phyloP scores from a whole-genome alignment of 2,329 filamentous ascomycete genomes.

The Fusarium sp. region DNA sequence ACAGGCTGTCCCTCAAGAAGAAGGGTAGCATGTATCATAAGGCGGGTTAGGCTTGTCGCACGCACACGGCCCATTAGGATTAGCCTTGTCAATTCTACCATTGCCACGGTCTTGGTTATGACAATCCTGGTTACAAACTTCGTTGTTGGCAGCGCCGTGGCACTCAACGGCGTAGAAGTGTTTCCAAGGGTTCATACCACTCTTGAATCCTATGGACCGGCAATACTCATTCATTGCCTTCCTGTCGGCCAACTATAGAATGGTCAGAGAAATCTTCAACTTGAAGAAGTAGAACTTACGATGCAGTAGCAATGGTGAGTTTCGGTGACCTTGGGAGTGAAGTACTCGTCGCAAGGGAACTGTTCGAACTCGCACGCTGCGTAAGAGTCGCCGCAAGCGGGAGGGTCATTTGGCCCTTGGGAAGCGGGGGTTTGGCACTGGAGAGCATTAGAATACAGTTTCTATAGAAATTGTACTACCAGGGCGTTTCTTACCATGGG shows the following conservation, averaged over 20 bases:
- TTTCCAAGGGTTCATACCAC: background rate
- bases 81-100: background rate
- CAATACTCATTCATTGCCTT: background rate
- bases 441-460: fast-evolving
- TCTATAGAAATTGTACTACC: fast-evolving
- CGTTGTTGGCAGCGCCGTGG: background rate
- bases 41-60: background rate
- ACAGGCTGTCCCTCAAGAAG: background rate
- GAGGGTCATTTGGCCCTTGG: background rate
- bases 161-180: background rate
- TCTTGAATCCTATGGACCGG: background rate
- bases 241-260: background rate
- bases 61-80: background rate
- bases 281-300: fast-evolving
- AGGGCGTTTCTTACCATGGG: background rate
- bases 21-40: background rate
- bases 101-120: background rate
- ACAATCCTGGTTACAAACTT: background rate
- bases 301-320: background rate
- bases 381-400: background rate
- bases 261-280: fast-evolving
- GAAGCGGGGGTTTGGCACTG: background rate
- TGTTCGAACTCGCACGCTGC: background rate
- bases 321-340: background rate
- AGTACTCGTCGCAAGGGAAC: background rate